Base-by-base conservation (phyloP, 2,329 filamentous ascomycete species). In the Alternaria angustiovoidea region DNA sequence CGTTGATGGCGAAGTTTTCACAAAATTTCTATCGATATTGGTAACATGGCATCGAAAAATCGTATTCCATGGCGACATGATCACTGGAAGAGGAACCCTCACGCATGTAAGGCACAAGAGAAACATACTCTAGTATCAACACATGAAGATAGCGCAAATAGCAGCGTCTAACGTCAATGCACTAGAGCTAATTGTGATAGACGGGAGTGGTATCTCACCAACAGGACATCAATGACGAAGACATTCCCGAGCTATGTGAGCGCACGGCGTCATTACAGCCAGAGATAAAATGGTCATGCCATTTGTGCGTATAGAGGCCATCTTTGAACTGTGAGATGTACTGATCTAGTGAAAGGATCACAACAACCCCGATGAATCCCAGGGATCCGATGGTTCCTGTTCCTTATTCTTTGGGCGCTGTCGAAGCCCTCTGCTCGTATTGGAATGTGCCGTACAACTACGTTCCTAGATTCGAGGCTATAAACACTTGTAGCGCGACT, bases 161-260 rank as follows among this genome's bases (percentile, higher is more conserved):
- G 2, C 2, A 20, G 4, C 2, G 11, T 5, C 5, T 16, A 5
- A 2, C 0, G 1, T 24, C 22, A 24, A 24, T 24, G 22, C 1
- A 24, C 7, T 39, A 1, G 18, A 9, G 1, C 4, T 20, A 39
- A 24, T 5, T 12, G n/a, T n/a, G 12, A 1, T 1, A 24, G 38
- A 39, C 38, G 20, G 38, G n/a, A 18, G 38, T 39, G 4, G 3
- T 7, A 3, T 12, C 20, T 20, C 3, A 2, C 0, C 7, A 4
- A 18, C 5, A 20, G 8, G n/a, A 1, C 0, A 18, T 39, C n/a
- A 0, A 7, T 3, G 38, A 39, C 18, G 9, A 39, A 11, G 38
- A 4, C 2, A 20, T 39, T 3, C n/a, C 38, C 0, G 2, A 9
- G 7, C 7, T 39, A 7, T 39, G 38, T 20, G 4, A 39, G n/a